A percentile compares a stretch with the other conserved stretches of the same genome.
Conservation (phyloP, 1,284 basidiomycete species). For the Volvariella volvacea region DNA sequence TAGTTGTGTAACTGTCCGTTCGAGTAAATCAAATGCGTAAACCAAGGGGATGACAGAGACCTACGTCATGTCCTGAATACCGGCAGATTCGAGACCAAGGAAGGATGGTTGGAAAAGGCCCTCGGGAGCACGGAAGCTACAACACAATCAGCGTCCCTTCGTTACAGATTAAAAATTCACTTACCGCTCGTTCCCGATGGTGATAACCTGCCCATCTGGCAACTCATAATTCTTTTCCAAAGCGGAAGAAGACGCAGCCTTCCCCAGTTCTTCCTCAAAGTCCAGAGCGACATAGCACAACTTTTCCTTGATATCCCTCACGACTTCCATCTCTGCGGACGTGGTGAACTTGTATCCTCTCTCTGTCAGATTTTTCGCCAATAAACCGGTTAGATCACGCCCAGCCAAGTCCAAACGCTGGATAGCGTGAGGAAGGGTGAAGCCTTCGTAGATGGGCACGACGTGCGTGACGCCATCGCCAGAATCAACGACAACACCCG, state of each 20-base stretch:
- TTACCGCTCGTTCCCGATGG: not conserved
- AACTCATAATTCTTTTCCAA: constrained; percentile 1
- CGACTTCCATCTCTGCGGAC: constrained; percentile 70
- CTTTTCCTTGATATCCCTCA: constrained; percentile 87
- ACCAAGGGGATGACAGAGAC: not conserved
- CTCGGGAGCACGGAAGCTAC: constrained; percentile 73
- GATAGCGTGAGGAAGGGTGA: constrained; percentile 79
- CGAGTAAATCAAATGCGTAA: not conserved
- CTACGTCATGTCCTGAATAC: constrained; percentile 74
- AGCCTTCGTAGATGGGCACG: constrained; percentile 85
- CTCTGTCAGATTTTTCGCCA: constrained; percentile 78
- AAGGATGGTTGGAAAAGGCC: constrained; percentile 77
- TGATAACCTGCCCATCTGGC: not conserved
- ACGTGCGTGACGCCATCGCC: constrained; percentile 89
- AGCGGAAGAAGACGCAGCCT: not conserved
- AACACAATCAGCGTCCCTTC: too few species aligned
- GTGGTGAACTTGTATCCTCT: constrained; percentile 81
- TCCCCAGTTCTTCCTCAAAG: not conserved
- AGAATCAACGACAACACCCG: constrained; percentile 88
- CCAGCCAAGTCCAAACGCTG: constrained; percentile 78
- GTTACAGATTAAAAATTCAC: constrained; percentile 28
- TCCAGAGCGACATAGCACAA: constrained; percentile 64
- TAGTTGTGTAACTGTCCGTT: constrained; percentile 52
- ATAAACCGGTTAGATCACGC: constrained; percentile 76
- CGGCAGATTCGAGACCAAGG: constrained; percentile 78